Base-by-base conservation (phyloP, 2,329 filamentous ascomycete genomes). In the Cladosporium sp. region DNA sequence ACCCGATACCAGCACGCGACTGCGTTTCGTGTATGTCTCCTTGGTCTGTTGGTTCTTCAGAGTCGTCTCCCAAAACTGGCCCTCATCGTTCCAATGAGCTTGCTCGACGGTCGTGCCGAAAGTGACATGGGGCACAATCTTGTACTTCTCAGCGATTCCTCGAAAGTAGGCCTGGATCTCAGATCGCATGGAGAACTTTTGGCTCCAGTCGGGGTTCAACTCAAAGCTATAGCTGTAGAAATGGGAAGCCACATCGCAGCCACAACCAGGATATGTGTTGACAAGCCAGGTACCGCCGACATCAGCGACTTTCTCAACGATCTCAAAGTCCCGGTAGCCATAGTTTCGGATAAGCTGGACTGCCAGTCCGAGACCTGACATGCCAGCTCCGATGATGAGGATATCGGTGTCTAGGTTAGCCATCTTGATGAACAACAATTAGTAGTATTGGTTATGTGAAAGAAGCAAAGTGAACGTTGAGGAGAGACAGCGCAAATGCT, bases 321-420 rank as follows among this genome's bases (percentile, higher is more conserved):
- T 65, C 48, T 72, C 67, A 53, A 72, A 74, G 38, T 65, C 67
- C 11, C 54, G 57, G 9, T 67, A 59, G 3, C 67, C 64, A 49
- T 67, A 69, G 40, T 69, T 59, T 27, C 72, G 64, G 32, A 70
- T 63, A 7, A 75, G 66, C 51, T 74, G 72, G 16, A 75, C 65
- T 11, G 72, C 73, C 46, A 75, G 63, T n/a, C 69, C 72, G 13
- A 75, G 54, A 27, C 73, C 73, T 27, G 68, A 71, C 63, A 71
- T 69, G 53, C 73, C 73, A n/a, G 72, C 74, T n/a, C 74, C 74
- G 33, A 76, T 74, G 38, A 77, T 74, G 22, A 76, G 65, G 49
- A 76, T 68, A 56, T 76, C 72, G 2, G 67, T 70, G 54, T 73
- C 69, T 45, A 69, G 60, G 27, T 64, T 62, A 64, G 69, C 48